These are phyloP conservation scores for Scutellaria minor DNA, from an alignment of 257 asterid genomes.

Conservation along the genomic window DNA sequence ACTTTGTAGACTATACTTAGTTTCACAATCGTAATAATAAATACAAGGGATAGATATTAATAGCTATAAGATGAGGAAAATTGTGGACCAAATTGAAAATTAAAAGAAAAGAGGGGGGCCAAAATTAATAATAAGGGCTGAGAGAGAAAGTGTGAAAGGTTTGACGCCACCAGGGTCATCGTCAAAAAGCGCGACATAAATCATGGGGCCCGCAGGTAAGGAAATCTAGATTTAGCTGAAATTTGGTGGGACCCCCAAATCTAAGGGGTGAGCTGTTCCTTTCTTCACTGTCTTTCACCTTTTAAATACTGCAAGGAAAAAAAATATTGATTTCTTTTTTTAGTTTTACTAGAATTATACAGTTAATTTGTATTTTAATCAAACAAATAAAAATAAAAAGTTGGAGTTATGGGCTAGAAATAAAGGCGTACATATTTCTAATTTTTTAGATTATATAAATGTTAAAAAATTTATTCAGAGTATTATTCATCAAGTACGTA, in stretches of 20 bases:
- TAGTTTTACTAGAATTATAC: no score
- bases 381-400: no score
- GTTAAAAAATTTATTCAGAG: no score
- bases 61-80: neutral
- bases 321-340: neutral
- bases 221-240: conserved; percentile 42
- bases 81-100: neutral
- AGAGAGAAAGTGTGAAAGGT: conserved; percentile 36
- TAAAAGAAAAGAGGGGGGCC: neutral
- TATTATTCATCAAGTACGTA: no score
- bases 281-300: conserved; percentile 19
- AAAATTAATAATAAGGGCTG: conserved; percentile 21
- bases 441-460: no score
- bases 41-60: no score
- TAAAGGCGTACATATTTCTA: no score
- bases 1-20: neutral
- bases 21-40: neutral
- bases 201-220: conserved; percentile 35
- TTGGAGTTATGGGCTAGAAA: no score
- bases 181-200: conserved; percentile 38
- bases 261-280: conserved; percentile 52
- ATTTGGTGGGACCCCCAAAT: conserved; percentile 52
- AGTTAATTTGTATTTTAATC: no score
- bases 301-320: no score
- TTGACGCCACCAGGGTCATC: conserved; percentile 34